Evolutionary conservation across 192 early-diverging fungal genomes (phyloP).

Genomic region (Umbelopsis ramanniana): DNA sequence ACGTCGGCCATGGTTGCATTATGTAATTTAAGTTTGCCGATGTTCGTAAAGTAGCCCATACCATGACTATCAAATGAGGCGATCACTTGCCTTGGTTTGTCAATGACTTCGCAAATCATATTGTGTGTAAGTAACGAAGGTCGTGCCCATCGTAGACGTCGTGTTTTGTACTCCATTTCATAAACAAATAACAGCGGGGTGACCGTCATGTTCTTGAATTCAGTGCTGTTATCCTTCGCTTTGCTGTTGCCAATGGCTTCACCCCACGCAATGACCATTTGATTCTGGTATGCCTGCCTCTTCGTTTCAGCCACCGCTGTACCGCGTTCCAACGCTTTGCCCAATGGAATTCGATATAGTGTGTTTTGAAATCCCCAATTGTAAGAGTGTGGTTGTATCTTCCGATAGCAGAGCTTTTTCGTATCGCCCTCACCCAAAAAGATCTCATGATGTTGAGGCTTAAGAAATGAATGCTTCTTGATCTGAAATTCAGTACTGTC

Average conservation of each 20-base stretch:
- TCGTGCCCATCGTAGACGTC: constrained; percentile 36
- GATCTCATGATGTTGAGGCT: constrained; percentile 36
- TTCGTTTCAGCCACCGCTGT: constrained; percentile 36
- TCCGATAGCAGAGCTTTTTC: constrained; percentile 30
- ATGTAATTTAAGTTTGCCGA: constrained; percentile 35
- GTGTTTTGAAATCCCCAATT: constrained; percentile 47
- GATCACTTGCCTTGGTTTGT: constrained; percentile 20
- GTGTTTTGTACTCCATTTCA: constrained; percentile 26
- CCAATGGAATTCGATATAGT: constrained; percentile 5
- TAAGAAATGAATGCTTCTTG: constrained; percentile 29
- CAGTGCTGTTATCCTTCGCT: not conserved
- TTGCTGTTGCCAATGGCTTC: not conserved
- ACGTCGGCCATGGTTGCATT: constrained; percentile 19
- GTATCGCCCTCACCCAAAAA: constrained; percentile 23
- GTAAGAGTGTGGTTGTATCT: constrained; percentile 43
- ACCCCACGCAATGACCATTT: constrained; percentile 38
- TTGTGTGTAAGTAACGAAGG: constrained; percentile 36
- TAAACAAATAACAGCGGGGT: constrained; percentile 35
- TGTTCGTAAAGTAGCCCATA: constrained; percentile 40
- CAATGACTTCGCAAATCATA: constrained; percentile 35
- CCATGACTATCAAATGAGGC: constrained; percentile 41
- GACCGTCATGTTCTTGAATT: constrained; percentile 27
- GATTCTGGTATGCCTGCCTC: constrained; percentile 41
- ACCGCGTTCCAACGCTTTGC: not conserved
- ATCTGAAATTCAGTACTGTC: constrained; percentile 28